These are phyloP conservation scores for Fusarium robinianum DNA, from an alignment of 2,329 filamentous ascomycete genomes.

Conservation along the genomic window DNA sequence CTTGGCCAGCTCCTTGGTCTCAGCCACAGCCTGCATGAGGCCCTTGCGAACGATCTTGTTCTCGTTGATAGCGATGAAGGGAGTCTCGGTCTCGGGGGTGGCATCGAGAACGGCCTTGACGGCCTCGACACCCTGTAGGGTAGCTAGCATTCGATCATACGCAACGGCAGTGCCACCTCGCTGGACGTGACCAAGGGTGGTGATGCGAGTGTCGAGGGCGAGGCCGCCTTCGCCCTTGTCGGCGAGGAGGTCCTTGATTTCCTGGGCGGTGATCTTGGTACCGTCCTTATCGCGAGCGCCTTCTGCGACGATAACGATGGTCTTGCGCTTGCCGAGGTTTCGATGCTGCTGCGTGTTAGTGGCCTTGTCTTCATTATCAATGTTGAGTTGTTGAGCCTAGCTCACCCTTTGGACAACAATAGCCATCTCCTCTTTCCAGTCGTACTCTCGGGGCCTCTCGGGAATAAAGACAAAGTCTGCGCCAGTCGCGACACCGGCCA, in stretches of 20 bases:
- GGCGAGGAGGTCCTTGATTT: slow-evolving; percentile 88
- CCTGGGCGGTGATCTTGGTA: slow-evolving; percentile 77
- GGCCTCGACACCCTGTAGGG: slow-evolving; percentile 90
- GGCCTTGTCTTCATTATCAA: neutral
- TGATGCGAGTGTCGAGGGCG: slow-evolving; percentile 88
- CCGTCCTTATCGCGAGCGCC: slow-evolving; percentile 85
- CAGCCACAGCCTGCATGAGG: slow-evolving; percentile 82
- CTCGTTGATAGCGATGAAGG: slow-evolving; percentile 94
- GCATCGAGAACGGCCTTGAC: slow-evolving; percentile 90
- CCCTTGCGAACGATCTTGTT: slow-evolving; percentile 95
- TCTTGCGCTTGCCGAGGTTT: slow-evolving; percentile 88
- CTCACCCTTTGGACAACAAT: slow-evolving; percentile 71
- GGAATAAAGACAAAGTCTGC: slow-evolving; percentile 98
- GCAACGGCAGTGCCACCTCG: slow-evolving; percentile 89
- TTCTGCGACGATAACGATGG: slow-evolving; percentile 96
- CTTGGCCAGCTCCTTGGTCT: slow-evolving; percentile 82
- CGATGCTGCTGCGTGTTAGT: slow-evolving; percentile 66
- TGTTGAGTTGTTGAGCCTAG: neutral
- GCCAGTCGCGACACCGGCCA: slow-evolving; percentile 92
- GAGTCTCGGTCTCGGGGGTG: slow-evolving; percentile 85
- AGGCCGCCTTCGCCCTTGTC: slow-evolving; percentile 67
- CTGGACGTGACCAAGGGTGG: slow-evolving; percentile 96
- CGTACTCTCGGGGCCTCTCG: slow-evolving; percentile 83
- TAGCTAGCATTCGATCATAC: slow-evolving; percentile 92
- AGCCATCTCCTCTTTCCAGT: slow-evolving; percentile 91